phyloP scores from a whole-genome alignment of 768 basidiomycete genomes.

The Rhizopogon vinicolor region DNA sequence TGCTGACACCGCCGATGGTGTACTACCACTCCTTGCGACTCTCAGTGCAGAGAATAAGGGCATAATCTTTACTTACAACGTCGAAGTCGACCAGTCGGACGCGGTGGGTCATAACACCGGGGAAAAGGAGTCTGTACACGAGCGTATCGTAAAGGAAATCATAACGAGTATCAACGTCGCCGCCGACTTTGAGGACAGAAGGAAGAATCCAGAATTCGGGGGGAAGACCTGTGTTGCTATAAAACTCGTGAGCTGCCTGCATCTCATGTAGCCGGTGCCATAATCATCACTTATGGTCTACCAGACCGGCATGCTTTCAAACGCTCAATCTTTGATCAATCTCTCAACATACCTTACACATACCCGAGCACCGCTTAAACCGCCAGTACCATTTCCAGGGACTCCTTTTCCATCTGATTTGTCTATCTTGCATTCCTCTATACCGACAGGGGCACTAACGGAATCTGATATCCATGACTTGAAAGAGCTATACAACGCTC shows the following conservation, averaged over 20 bases:
- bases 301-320: conserved; percentile 67
- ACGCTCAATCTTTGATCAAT: conserved; percentile 54
- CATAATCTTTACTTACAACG: conserved; percentile 76
- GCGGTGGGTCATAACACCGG: conserved; percentile 29
- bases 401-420: conserved; percentile 57
- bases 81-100: conserved; percentile 70
- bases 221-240: conserved; percentile 80
- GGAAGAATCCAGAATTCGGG: conserved; percentile 21
- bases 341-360: conserved; percentile 56
- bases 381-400: conserved; percentile 62
- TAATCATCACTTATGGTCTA: neutral
- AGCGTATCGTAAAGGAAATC: conserved; percentile 71
- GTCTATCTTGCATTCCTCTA: conserved; percentile 35
- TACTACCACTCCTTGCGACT: conserved; percentile 56
- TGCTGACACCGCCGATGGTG: conserved; percentile 71
- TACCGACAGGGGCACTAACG: conserved; percentile 31
- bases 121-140: conserved; percentile 37
- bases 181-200: conserved; percentile 70
- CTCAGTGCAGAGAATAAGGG: conserved; percentile 71
- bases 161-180: conserved; percentile 72
- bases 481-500: conserved; percentile 53
- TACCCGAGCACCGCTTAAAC: conserved; percentile 29
- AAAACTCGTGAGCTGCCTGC: conserved; percentile 56
- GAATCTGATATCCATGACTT: conserved; percentile 57
- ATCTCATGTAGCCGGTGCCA: neutral